phyloP scores from a whole-genome alignment of 768 basidiomycete genomes.

The Flagelloscypha sp. region DNA sequence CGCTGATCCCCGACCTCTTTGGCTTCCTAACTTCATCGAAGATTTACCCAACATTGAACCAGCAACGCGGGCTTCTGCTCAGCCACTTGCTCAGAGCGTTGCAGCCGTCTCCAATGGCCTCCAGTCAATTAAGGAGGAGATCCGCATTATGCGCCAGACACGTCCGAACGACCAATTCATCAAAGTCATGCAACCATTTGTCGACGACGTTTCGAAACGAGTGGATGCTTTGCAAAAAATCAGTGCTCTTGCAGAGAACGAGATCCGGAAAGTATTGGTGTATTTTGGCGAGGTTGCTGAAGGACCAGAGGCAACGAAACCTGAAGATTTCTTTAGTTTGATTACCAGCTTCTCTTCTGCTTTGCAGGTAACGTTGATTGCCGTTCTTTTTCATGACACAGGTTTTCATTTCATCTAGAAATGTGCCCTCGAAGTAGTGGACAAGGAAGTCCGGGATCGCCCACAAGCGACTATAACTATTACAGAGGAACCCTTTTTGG shows the following conservation, averaged over 20 bases:
- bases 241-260: slow-evolving; percentile 45
- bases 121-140: slow-evolving; percentile 47
- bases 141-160: slow-evolving; percentile 27
- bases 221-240: slow-evolving; percentile 63
- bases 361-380: slow-evolving; percentile 43
- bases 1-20: slow-evolving; percentile 56
- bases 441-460: slow-evolving; percentile 25
- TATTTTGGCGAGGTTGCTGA: slow-evolving; percentile 78
- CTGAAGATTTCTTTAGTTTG: slow-evolving; percentile 77
- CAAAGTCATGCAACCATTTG: slow-evolving; percentile 59
- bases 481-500: slow-evolving; percentile 13
- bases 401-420: slow-evolving; percentile 34
- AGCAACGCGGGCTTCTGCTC: slow-evolving; percentile 79
- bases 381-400: background rate
- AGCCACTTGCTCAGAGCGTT: slow-evolving; percentile 52
- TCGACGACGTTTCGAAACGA: slow-evolving; percentile 36
- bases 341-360: slow-evolving; percentile 69
- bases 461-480: slow-evolving; percentile 17
- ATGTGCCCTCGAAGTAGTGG: slow-evolving; percentile 60
- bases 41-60: slow-evolving; percentile 78
- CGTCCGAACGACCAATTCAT: slow-evolving; percentile 53
- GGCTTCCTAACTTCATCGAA: slow-evolving; percentile 63
- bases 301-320: slow-evolving; percentile 54
- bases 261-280: slow-evolving; percentile 48
- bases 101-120: slow-evolving; percentile 50